Base-by-base conservation (phyloP, 176 grass and related monocot species). In the Oryza nivara region DNA sequence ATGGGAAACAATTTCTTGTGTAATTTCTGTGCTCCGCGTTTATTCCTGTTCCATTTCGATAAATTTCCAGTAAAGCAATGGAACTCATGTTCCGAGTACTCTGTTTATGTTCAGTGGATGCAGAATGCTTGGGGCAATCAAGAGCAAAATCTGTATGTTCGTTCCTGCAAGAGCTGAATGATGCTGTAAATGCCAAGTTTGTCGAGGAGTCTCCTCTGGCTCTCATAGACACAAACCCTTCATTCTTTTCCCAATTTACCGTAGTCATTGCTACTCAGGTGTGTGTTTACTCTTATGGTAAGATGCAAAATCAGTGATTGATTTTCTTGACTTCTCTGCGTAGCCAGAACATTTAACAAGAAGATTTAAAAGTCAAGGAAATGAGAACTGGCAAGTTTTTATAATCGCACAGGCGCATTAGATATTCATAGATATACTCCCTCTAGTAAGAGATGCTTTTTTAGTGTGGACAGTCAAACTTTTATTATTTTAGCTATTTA, bases 131-230 rank as follows among this genome's bases (percentile, higher is more conserved):
- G 66, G 91, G 93, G 28, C 89, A 98, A 83, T 85, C 96, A 85
- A 98, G 93, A 89, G 96, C 93, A 69, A 95, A 93, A 79, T 93
- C 85, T 76, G 88, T 98, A 81, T 95, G 96, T 76, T 93, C 77
- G 23, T 98, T 95, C 83, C 80, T 98, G 44, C 89, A 93, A 93
- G 96, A 98, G 79, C 77, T 98, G 84, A 98, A 98, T 90, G 96
- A 98, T 83, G 85, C 91, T 49, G 96, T 98, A 73, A 95, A 98
- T 83, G 96, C 89, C 75, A 95, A 95, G 83, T 98, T 95, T 90
- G 87, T 98, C 35, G 96, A 98, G 87, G 96, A 98, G 88, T 85
- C 78, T 85, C 89, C 91, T 74, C 58, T 28, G 6, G 78, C 78
- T 38, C 86, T 98, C 65, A 95, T 98, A 68, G 91, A 98, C 60